Base-by-base conservation (phyloP, 2,329 filamentous ascomycete species). In the Ceratocystiopsis brevicomis region DNA sequence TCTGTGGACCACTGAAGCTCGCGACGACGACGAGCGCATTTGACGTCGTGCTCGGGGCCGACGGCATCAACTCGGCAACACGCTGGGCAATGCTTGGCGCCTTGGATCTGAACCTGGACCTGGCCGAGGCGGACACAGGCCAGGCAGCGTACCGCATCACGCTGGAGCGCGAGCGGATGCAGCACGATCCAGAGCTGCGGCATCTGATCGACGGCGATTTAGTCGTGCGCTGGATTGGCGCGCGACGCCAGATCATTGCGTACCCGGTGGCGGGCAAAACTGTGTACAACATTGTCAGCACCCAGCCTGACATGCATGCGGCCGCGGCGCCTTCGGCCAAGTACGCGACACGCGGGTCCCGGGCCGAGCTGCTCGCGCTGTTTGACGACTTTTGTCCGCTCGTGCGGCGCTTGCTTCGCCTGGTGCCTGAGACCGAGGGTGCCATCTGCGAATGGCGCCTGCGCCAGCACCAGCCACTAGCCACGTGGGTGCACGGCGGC, bases 131-230 rank as follows among this genome's bases (percentile, higher is more conserved):
- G 46, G 78, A 83, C 47, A 84, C 81, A 0, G 74, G 78, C 4
- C 78, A 86, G 60, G 81, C 82, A 0, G 79, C 80, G 3, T 87
- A 87, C 62, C 73, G 81, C 13, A 82, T 87, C 58, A 80, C 87
- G 72, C 67, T 87, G 16, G 71, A 69, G 1, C 72, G 81, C 13
- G 67, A 73, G 30, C 66, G 78, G 46, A 80, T 87, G 71, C 48
- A 66, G 44, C 51, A 69, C 18, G 79, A 86, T 51, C 69, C 78
- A 0, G 78, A 82, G 49, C 64, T 85, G 40, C 62, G 78, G 43
- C 66, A 61, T n/a, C 66, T 86, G 11, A 65, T 87, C 18, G 73
- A 82, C 50, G 66, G 68, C 38, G 71, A 84, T 52, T 65, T 69
- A 40, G 80, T 80, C 3, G 77, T 76, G 36, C 71, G 82, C 41